Conservation (phyloP, 345 rosid genomes). For the Eucalyptus guilfoylei region DNA sequence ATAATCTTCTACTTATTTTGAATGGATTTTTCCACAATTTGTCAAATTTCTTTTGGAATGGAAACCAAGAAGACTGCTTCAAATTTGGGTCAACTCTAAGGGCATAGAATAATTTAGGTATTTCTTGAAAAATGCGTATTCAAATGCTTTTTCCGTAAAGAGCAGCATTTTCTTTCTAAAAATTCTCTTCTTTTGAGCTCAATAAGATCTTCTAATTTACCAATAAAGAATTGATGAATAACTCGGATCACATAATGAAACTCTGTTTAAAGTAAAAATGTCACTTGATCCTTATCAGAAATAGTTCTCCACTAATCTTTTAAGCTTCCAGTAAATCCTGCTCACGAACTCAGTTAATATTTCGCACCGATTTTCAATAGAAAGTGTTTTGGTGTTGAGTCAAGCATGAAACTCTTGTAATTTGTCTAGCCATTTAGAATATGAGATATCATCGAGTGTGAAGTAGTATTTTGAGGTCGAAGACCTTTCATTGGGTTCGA, state of each 20-base stretch:
- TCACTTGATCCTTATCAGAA: accelerated
- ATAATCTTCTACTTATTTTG: not conserved
- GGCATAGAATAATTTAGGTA: not conserved
- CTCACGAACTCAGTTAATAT: not conserved
- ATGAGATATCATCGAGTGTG: not conserved
- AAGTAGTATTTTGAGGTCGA: not conserved
- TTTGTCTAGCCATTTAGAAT: not conserved
- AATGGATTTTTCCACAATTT: not conserved
- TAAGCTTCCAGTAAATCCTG: not conserved
- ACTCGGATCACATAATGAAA: not conserved
- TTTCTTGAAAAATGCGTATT: not conserved
- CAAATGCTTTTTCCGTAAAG: not conserved
- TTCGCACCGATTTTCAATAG: accelerated
- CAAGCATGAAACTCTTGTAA: not conserved
- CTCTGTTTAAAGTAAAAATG: too few relatives aligned
- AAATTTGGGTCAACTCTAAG: not conserved
- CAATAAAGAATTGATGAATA: not conserved
- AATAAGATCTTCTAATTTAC: too few relatives aligned
- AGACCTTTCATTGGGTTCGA: not conserved
- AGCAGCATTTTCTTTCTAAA: too few relatives aligned
- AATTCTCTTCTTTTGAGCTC: not conserved
- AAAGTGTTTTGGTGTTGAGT: not conserved
- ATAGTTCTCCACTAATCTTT: not conserved
- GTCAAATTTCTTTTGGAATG: too few relatives aligned
- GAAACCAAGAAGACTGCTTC: too few relatives aligned